Evolutionary conservation across 176 grass and related monocot genomes (phyloP).

Genomic region (Musa itinerans): DNA sequence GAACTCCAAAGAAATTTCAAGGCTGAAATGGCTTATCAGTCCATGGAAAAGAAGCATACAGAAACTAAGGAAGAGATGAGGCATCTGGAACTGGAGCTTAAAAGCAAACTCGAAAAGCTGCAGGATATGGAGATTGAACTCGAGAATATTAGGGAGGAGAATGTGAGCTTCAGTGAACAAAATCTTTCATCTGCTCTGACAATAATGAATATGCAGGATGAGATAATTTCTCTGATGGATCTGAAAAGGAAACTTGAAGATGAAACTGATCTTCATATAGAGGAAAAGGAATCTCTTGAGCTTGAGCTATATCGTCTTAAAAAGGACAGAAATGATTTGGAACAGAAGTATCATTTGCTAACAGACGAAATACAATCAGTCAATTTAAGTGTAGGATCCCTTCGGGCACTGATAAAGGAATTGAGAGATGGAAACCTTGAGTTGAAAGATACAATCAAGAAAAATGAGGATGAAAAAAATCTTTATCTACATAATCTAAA

Average conservation of each 20-base stretch:
- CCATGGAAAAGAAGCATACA: constrained; percentile 59
- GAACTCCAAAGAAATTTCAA: constrained; percentile 68
- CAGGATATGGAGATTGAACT: neutral
- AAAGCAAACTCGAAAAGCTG: constrained; percentile 24
- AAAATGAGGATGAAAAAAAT: constrained; percentile 51
- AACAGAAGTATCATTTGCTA: constrained; percentile 44
- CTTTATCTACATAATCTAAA: constrained; percentile 69
- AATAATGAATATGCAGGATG: constrained; percentile 77
- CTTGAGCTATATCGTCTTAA: constrained; percentile 60
- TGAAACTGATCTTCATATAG: constrained; percentile 48
- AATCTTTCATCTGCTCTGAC: constrained; percentile 46
- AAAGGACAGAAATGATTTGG: constrained; percentile 51
- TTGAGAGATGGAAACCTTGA: constrained; percentile 72
- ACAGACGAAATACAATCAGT: constrained; percentile 79
- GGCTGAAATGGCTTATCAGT: constrained; percentile 49
- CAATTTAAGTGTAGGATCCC: constrained; percentile 70
- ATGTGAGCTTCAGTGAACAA: constrained; percentile 51
- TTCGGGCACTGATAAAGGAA: constrained; percentile 63
- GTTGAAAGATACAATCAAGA: constrained; percentile 67
- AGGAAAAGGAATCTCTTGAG: constrained; percentile 66
- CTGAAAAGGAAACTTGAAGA: constrained; percentile 55
- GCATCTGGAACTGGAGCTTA: constrained; percentile 47
- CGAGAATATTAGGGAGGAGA: constrained; percentile 46
- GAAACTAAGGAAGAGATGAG: constrained; percentile 64
- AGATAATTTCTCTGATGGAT: constrained; percentile 76